Conservation (phyloP, 2,329 filamentous ascomycete genomes). For the Pseudogymnoascus sp. region DNA sequence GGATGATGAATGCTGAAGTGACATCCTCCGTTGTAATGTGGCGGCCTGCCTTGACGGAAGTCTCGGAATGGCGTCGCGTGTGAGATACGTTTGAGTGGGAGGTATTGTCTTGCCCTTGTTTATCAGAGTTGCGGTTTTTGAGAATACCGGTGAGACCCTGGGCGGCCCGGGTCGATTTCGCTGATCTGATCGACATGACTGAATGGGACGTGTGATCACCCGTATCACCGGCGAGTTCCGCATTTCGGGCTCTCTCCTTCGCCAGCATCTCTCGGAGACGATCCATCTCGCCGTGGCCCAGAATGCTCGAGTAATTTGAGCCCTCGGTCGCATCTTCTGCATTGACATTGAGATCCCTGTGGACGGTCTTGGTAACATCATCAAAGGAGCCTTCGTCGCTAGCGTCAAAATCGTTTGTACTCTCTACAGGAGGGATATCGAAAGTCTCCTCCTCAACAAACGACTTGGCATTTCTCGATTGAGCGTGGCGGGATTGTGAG, state of each 20-base stretch:
- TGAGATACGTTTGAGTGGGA: slow-evolving; percentile 13
- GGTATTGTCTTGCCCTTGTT: neutral
- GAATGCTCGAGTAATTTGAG: slow-evolving; percentile 11
- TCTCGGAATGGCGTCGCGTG: slow-evolving; percentile 21
- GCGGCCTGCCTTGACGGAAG: slow-evolving; percentile 28
- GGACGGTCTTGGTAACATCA: slow-evolving; percentile 11
- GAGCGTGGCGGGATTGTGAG: slow-evolving; percentile 13
- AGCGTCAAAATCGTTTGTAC: neutral
- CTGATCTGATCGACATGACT: neutral
- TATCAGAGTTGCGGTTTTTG: neutral
- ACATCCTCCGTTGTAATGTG: slow-evolving; percentile 41
- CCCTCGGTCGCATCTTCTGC: slow-evolving; percentile 7
- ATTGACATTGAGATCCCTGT: slow-evolving; percentile 11
- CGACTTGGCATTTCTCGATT: slow-evolving; percentile 29
- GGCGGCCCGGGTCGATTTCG: neutral
- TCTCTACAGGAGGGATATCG: slow-evolving; percentile 29
- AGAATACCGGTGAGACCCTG: slow-evolving; percentile 12
- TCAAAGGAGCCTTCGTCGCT: slow-evolving; percentile 9
- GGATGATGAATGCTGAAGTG: slow-evolving; percentile 52
- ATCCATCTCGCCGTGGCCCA: slow-evolving; percentile 13
- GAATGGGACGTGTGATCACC: neutral
- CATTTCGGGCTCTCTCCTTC: slow-evolving; percentile 10
- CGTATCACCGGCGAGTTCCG: neutral
- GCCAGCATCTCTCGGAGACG: slow-evolving; percentile 12
- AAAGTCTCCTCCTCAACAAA: slow-evolving; percentile 37